Percentiles rank a stretch among this genome's conserved stretches.
These are phyloP conservation scores for Malus orientalis DNA, from an alignment of 306 rosid species.

Conservation along the genomic window DNA sequence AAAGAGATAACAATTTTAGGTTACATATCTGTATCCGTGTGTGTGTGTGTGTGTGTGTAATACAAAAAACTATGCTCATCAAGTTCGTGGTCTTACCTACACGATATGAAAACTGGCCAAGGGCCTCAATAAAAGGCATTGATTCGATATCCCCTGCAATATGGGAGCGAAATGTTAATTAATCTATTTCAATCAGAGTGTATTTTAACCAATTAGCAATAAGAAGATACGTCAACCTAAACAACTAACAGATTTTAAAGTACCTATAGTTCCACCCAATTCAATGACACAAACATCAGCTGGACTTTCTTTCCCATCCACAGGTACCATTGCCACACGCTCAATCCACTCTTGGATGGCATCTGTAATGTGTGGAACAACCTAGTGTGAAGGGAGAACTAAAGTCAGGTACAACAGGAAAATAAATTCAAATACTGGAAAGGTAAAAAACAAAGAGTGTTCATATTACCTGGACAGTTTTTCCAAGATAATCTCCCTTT, in stretches of 20 bases:
- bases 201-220: slow-evolving; percentile 6
- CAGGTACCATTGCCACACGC: slow-evolving; percentile 72
- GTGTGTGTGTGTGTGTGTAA: not conserved
- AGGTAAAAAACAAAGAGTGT: not conserved
- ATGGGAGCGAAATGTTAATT: slow-evolving; percentile 4
- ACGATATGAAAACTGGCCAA: slow-evolving; percentile 79
- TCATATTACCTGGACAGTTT: slow-evolving; percentile 68
- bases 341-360: slow-evolving; percentile 93
- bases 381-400: slow-evolving; percentile 34
- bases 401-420: slow-evolving; percentile 3
- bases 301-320: slow-evolving; percentile 74
- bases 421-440: slow-evolving; percentile 1
- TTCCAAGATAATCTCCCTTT: slow-evolving; percentile 82
- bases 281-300: slow-evolving; percentile 93
- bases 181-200: slow-evolving; percentile 4
- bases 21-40: too few species aligned
- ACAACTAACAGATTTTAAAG: not conserved
- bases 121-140: slow-evolving; percentile 78
- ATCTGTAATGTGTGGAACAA: slow-evolving; percentile 81
- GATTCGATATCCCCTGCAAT: slow-evolving; percentile 81
- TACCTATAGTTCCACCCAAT: slow-evolving; percentile 91
- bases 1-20: not conserved
- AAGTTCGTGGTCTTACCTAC: slow-evolving; percentile 42
- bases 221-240: not conserved
- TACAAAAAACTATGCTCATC: not conserved